Evolutionary conservation across 495 filamentous ascomycete genomes (phyloP), one percentile per base, ranked within the genome.

Genomic region (Terfezia boudieri): DNA sequence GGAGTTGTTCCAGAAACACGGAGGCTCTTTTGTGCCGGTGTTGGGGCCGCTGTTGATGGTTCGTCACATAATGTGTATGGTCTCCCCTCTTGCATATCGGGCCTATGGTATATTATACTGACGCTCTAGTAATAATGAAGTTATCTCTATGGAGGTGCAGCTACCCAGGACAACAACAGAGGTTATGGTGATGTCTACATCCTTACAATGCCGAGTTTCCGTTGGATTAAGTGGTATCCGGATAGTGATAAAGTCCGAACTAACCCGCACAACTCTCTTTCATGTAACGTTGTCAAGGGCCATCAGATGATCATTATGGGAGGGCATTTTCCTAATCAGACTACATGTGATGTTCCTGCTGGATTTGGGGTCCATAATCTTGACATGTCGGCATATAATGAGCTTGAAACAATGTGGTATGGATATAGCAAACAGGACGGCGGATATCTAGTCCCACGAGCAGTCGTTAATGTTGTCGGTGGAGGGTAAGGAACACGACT

Each of bases 141-240:
- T 14, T 76, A 76, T 53, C 65, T 76, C 10, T 75, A 73, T 60
- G 74, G 73, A 49, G 74, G 74, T 9, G 66, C 66, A 32, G 68
- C 68, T 35, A 66, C 71, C 43, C 60, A 65, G 5, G 59, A 60
- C 5, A 65, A 72, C 51, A 60, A 59, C 8, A 59, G 65, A 20
- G 74, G 71, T 9, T 76, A 68, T 57, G 74, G 76, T 57, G 76
- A 80, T 63, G 67, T 76, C 14, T 78, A 74, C 55, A 73, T 78
- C 49, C 68, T 80, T 16, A 68, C 70, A 51, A 61, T 80, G 6
- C 77, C 77, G 1, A 69, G 70, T 7, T 81, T 79, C 58, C 68
- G 64, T 22, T 80, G 77, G 76, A 71, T 75, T 50, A 71, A 71
- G 52, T 65, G 69, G 52, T 74, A 65, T 55, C 67, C 68, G 7